Conservation (phyloP, 345 rosid genomes). For the Lepidium didymum region DNA sequence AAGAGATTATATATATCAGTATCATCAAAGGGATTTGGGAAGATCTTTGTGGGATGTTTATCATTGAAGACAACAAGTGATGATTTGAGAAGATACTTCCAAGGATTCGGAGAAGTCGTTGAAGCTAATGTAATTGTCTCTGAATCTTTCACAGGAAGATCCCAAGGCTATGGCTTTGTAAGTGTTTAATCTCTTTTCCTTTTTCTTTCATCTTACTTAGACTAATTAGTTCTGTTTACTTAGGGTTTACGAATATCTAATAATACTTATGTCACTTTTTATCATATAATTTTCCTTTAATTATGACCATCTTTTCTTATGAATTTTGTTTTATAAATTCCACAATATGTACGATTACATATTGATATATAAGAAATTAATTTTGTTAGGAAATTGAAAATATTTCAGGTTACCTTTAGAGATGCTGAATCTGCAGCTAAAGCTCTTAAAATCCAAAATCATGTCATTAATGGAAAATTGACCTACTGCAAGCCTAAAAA, state of each 20-base stretch:
- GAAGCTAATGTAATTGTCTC: too few species aligned
- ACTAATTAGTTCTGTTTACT: too few species aligned
- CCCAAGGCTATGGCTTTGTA: conserved; percentile 26
- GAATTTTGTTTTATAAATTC: background rate
- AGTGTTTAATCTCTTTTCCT: too few species aligned
- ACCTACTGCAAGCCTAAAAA: background rate
- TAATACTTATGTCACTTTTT: background rate
- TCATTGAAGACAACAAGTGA: background rate
- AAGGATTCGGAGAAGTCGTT: background rate
- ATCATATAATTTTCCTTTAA: background rate
- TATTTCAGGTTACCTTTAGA: conserved; percentile 10
- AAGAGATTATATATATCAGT: too few species aligned
- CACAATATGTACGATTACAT: background rate
- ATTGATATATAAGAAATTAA: background rate
- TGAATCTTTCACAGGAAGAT: background rate
- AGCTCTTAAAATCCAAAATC: background rate
- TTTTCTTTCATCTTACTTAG: too few species aligned
- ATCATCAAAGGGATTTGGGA: too few species aligned
- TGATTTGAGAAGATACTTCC: background rate
- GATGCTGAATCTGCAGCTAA: background rate
- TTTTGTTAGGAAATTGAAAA: background rate
- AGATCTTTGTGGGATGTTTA: conserved; percentile 14
- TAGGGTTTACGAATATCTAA: too few species aligned
- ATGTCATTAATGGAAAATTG: background rate
- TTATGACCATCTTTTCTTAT: background rate